A percentile compares a stretch with the other conserved stretches of the same genome.
These are phyloP conservation scores for Mucor irregularis DNA, from an alignment of 371 early-diverging fungal species.

Conservation along the genomic window DNA sequence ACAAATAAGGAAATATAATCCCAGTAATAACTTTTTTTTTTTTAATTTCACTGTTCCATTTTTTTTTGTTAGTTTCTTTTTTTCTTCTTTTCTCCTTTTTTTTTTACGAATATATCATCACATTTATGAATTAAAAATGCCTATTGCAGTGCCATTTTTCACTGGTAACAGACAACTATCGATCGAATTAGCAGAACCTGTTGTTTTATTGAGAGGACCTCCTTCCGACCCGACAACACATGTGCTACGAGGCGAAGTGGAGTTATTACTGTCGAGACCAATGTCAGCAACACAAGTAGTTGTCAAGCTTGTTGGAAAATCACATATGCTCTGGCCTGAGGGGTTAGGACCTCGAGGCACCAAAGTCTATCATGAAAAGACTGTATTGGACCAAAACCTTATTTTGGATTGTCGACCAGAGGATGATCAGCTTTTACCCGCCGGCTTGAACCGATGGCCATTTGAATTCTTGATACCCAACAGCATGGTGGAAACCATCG, in stretches of 20 bases:
- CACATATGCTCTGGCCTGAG: slow-evolving; percentile 40
- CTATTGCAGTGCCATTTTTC: slow-evolving; percentile 32
- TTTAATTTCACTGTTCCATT: no score
- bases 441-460: slow-evolving; percentile 43
- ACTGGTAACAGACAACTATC: slow-evolving; percentile 27
- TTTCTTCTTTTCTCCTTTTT: background rate
- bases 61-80: no score
- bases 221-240: slow-evolving; percentile 34
- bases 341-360: slow-evolving; percentile 22
- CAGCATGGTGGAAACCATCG: slow-evolving; percentile 42
- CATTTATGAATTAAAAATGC: slow-evolving; percentile 20
- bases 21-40: no score
- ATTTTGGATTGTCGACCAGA: slow-evolving; percentile 18
- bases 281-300: slow-evolving; percentile 19
- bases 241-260: slow-evolving; percentile 33
- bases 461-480: slow-evolving; percentile 51
- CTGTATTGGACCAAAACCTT: slow-evolving; percentile 27
- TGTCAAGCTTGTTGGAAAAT: slow-evolving; percentile 29
- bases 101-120: background rate
- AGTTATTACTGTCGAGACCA: slow-evolving; percentile 24
- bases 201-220: slow-evolving; percentile 30
- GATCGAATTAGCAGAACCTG: slow-evolving; percentile 37
- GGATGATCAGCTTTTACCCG: slow-evolving; percentile 18
- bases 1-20: no score
- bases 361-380: slow-evolving; percentile 30